These are phyloP conservation scores for Sclerotinia borealis DNA, from an alignment of 2,329 filamentous ascomycete species.

Conservation along the genomic window DNA sequence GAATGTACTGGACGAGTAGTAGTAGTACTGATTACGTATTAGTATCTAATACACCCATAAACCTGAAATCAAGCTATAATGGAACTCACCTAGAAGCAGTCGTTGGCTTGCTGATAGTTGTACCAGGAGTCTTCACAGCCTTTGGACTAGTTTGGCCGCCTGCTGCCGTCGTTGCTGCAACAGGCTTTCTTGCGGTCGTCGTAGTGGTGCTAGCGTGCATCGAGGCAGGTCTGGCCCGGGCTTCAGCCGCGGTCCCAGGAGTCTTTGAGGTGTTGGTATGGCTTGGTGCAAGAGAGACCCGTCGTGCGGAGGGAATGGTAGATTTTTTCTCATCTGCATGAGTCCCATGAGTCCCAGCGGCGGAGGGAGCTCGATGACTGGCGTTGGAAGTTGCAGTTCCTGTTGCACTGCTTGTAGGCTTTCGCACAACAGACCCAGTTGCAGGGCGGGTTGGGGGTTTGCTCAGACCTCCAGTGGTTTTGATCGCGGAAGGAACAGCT, in stretches of 20 bases:
- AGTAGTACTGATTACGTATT: constrained; percentile 29
- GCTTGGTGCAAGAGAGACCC: constrained; percentile 29
- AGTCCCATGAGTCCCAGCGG: constrained; percentile 27
- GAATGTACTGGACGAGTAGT: constrained; percentile 31
- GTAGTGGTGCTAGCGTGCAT: constrained; percentile 14
- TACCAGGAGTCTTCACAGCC: constrained; percentile 34
- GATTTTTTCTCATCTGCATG: constrained; percentile 32
- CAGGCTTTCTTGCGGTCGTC: constrained; percentile 32
- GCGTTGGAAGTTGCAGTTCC: constrained; percentile 28
- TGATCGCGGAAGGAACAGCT: constrained; percentile 24
- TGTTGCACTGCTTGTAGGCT: constrained; percentile 29
- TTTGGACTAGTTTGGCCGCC: constrained; percentile 34
- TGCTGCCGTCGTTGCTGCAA: constrained; percentile 10
- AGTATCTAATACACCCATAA: background rate
- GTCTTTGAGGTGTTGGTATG: constrained; percentile 25
- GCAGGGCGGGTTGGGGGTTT: constrained; percentile 32
- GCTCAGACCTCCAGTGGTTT: constrained; percentile 29
- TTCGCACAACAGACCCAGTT: constrained; percentile 25
- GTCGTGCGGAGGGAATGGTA: constrained; percentile 23
- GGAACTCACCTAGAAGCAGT: constrained; percentile 23
- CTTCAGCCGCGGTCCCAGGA: constrained; percentile 26
- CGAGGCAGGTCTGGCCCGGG: constrained; percentile 20
- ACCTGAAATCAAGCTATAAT: background rate
- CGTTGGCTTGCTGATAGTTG: constrained; percentile 30
- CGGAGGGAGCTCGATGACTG: constrained; percentile 29